Conservation (phyloP, 345 rosid species). For the Salix caprea region DNA sequence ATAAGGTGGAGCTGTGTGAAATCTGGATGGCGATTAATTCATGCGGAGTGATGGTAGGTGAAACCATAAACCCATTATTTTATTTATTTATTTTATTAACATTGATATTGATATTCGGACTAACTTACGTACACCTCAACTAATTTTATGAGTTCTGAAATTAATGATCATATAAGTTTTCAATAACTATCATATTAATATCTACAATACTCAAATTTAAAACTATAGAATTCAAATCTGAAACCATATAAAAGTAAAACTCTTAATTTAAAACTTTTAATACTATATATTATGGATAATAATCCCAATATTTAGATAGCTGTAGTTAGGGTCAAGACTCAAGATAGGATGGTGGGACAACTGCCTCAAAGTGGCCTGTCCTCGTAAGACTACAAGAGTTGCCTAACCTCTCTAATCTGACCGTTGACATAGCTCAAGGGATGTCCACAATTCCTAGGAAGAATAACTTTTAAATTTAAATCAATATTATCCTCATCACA, state of each 20-base stretch:
- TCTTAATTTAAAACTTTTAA: too few relatives aligned
- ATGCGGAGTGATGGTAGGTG: neutral
- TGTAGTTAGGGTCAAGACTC: neutral
- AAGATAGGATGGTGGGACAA: neutral
- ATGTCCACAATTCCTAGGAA: neutral
- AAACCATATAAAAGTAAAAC: too few relatives aligned
- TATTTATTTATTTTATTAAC: too few relatives aligned
- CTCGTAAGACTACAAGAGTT: neutral
- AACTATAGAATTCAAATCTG: too few relatives aligned
- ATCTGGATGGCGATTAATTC: neutral
- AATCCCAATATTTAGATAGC: neutral
- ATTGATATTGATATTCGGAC: rapidly evolving
- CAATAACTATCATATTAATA: too few relatives aligned
- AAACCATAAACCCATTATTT: neutral
- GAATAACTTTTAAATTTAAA: too few relatives aligned
- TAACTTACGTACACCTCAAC: rapidly evolving
- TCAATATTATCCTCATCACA: too few relatives aligned
- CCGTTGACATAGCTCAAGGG: constrained; percentile 1
- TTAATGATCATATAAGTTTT: too few relatives aligned
- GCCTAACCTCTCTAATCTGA: neutral
- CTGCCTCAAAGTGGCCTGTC: constrained; percentile 4
- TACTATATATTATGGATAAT: too few relatives aligned
- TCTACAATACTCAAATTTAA: too few relatives aligned
- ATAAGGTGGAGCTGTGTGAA: neutral
- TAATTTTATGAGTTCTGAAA: too few relatives aligned